Conservation (phyloP, 345 rosid genomes). For the Eucalyptus coolabah region DNA sequence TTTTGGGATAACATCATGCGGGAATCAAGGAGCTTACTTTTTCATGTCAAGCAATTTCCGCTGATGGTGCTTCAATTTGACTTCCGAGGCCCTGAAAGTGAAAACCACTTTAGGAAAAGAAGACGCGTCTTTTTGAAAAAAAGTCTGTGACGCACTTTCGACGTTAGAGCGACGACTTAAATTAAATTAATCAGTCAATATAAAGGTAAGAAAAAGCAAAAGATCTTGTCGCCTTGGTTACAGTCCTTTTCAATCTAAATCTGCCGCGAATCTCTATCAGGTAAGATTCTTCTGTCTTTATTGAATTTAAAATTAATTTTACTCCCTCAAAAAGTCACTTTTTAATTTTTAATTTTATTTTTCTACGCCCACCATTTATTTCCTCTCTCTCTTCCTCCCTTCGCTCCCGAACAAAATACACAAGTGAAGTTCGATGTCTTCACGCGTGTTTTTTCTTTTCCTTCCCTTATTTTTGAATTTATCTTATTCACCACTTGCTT, state of each 20-base stretch:
- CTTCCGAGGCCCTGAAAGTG: not conserved
- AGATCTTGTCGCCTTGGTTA: fast-evolving
- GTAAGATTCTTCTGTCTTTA: not conserved
- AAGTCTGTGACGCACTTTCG: not conserved
- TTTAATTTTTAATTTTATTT: not conserved
- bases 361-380: not conserved
- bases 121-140: not conserved
- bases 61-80: not conserved
- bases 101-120: not conserved
- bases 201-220: not conserved
- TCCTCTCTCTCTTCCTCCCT: not conserved
- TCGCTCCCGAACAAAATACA: not conserved
- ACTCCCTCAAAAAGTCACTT: not conserved
- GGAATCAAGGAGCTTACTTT: not conserved
- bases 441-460: not conserved
- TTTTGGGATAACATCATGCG: not conserved
- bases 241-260: not conserved
- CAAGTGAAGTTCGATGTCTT: not conserved
- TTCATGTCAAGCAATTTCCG: not conserved
- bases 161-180: not conserved
- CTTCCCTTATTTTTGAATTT: not conserved
- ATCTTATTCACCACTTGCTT: not conserved
- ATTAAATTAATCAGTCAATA: not conserved
- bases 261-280: not conserved
- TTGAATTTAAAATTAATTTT: not conserved